phyloP scores from a whole-genome alignment of 352 stramenopile species.

The Pelagophyceae sp. region DNA sequence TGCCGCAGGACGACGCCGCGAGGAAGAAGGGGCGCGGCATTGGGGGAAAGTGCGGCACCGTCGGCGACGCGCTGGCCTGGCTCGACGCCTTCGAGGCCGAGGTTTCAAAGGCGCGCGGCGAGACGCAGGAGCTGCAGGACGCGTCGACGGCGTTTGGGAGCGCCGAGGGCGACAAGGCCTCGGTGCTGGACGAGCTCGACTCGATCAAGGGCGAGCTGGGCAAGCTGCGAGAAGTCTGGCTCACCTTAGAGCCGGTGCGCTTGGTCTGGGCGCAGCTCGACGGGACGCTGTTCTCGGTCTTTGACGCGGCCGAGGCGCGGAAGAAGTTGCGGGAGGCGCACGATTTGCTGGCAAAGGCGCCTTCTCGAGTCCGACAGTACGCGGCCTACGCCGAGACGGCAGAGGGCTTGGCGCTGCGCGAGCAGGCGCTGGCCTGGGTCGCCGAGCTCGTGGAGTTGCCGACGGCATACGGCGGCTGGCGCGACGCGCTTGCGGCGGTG shows the following conservation, averaged over 20 bases:
- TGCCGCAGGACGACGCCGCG: not conserved
- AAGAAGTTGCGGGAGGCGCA: constrained; percentile 91
- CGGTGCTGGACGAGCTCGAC: constrained; percentile 9
- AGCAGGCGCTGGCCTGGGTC: constrained; percentile 82
- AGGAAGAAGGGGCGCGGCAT: not conserved
- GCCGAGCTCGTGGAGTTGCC: constrained; percentile 92
- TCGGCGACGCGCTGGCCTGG: constrained; percentile 53
- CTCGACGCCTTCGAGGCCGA: constrained; percentile 64
- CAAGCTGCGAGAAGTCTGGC: constrained; percentile 97
- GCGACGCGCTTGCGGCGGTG: constrained; percentile 62
- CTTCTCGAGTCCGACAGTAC: constrained; percentile 92
- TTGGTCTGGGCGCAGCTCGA: constrained; percentile 76
- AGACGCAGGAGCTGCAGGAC: constrained; percentile 85
- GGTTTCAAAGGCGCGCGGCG: constrained; percentile 60
- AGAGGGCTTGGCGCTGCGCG: constrained; percentile 80
- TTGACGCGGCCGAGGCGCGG: constrained; percentile 85
- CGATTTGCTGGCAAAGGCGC: constrained; percentile 78
- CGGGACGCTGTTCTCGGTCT: constrained; percentile 81
- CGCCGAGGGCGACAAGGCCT: not conserved
- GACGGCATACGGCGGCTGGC: constrained; percentile 78
- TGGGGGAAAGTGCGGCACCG: constrained; percentile 30
- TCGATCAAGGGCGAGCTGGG: constrained; percentile 64
- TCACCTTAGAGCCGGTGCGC: constrained; percentile 77
- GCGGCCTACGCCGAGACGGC: constrained; percentile 89
- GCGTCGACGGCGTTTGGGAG: constrained; percentile 81